Evolutionary conservation across 805 yeast genomes (phyloP).

Genomic region (Isabelozyma pseudorhagii): DNA sequence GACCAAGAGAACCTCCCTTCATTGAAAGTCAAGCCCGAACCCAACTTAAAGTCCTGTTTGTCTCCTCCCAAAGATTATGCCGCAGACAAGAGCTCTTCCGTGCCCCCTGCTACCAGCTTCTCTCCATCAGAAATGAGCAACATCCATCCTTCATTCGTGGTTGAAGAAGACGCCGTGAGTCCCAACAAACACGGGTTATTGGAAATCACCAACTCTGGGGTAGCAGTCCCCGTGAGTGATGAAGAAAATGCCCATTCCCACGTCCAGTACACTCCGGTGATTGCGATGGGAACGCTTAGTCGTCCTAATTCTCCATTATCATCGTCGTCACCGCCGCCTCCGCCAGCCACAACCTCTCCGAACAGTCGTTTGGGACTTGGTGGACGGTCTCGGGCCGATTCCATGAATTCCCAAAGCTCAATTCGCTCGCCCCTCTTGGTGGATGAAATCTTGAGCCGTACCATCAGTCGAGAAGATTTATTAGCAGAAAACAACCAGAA

Average conservation of each 20-base stretch:
- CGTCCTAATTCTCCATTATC: background rate
- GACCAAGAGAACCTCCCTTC: background rate
- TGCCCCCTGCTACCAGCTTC: background rate
- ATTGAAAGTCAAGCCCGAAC: constrained; percentile 11
- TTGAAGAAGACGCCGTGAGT: constrained; percentile 11
- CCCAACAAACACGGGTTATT: constrained; percentile 17
- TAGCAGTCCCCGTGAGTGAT: constrained; percentile 1
- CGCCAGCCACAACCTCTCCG: constrained; percentile 1
- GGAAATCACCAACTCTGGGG: constrained; percentile 1
- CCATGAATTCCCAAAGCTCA: background rate
- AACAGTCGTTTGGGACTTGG: background rate
- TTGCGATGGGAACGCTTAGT: background rate
- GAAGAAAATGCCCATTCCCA: constrained; percentile 3
- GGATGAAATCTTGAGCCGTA: background rate
- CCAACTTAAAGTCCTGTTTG: constrained; percentile 16
- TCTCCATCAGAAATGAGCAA: background rate
- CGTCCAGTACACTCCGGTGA: constrained; percentile 1
- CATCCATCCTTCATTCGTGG: constrained; percentile 11
- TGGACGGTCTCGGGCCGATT: background rate
- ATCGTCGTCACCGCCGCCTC: constrained; percentile 2
- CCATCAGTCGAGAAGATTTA: background rate
- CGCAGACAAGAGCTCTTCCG: background rate
- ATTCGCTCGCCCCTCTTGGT: background rate
- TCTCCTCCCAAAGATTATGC: constrained; percentile 1
- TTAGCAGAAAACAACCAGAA: constrained; percentile 10